Conservation (phyloP, 352 stramenopile genomes). For the Pythium oligandrum region DNA sequence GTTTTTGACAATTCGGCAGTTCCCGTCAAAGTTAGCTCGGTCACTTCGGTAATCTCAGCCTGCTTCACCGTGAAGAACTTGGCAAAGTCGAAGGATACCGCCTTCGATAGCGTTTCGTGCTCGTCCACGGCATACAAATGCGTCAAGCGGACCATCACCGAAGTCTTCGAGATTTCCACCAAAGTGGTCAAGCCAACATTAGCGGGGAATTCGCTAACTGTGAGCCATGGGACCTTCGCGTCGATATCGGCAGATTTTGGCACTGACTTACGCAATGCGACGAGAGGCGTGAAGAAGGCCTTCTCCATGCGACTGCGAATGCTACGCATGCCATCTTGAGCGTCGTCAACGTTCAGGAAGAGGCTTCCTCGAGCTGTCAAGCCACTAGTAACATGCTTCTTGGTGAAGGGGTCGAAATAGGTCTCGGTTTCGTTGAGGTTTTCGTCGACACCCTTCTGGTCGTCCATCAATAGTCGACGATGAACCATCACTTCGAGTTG, state of each 20-base stretch:
- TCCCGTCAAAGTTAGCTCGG: conserved; percentile 89
- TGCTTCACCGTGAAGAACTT: conserved; percentile 50
- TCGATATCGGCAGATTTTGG: conserved; percentile 23
- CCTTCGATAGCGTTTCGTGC: conserved; percentile 70
- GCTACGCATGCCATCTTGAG: conserved; percentile 43
- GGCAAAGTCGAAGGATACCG: conserved; percentile 67
- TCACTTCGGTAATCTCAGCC: conserved; percentile 52
- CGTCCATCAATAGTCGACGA: conserved; percentile 90
- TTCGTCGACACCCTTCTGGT: conserved; percentile 92
- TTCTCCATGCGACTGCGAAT: conserved; percentile 65
- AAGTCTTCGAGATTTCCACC: conserved; percentile 63
- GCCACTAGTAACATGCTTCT: conserved; percentile 56
- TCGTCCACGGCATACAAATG: conserved; percentile 93
- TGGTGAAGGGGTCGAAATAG: conserved; percentile 42
- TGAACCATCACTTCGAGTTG: conserved; percentile 98
- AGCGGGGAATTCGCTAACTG: conserved; percentile 67
- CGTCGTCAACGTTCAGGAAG: conserved; percentile 61
- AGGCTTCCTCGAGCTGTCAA: conserved; percentile 65
- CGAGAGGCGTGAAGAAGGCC: conserved; percentile 61
- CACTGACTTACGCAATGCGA: conserved; percentile 35
- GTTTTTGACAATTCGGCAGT: conserved; percentile 48
- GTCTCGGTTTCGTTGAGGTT: conserved; percentile 92
- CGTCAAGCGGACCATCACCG: conserved; percentile 88
- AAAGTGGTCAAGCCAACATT: conserved; percentile 95
- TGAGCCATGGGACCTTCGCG: conserved; percentile 64